Evolutionary conservation across 2,329 filamentous ascomycete species (phyloP).

Genomic region (Rutstroemia sp.): DNA sequence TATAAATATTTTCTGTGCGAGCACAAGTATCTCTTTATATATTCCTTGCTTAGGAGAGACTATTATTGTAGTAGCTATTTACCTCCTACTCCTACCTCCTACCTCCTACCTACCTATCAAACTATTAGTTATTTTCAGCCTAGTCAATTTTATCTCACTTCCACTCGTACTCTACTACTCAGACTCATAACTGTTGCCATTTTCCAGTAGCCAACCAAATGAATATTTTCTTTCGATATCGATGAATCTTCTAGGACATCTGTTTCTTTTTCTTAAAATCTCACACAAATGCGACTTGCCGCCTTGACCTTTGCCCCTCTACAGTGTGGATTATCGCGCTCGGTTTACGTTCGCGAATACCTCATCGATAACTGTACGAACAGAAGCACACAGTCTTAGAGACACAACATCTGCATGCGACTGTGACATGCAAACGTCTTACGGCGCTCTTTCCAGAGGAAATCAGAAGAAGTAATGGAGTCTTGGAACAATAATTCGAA

Average conservation of each 20-base stretch:
- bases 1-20: too few species aligned
- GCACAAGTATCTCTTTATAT: too few species aligned
- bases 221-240: too few species aligned
- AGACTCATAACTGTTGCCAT: neutral
- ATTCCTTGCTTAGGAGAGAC: too few species aligned
- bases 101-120: too few species aligned
- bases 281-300: neutral
- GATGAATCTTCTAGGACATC: neutral
- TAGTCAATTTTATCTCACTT: neutral
- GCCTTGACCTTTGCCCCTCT: neutral
- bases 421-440: slow-evolving; percentile 11
- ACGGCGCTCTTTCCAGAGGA: neutral
- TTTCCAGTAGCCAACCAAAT: neutral
- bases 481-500: slow-evolving; percentile 29
- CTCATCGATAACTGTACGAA: neutral
- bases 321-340: too few species aligned
- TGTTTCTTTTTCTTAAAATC: neutral
- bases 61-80: too few species aligned
- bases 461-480: slow-evolving; percentile 27
- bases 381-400: slow-evolving; percentile 13
- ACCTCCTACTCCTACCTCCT: too few species aligned
- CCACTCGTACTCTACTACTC: neutral
- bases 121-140: too few species aligned
- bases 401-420: slow-evolving; percentile 23
- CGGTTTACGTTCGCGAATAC: too few species aligned